A percentile compares a stretch with the other conserved stretches of the same genome.
phyloP scores from a whole-genome alignment of 1,284 basidiomycete genomes.

The Vanrija pseudolonga region DNA sequence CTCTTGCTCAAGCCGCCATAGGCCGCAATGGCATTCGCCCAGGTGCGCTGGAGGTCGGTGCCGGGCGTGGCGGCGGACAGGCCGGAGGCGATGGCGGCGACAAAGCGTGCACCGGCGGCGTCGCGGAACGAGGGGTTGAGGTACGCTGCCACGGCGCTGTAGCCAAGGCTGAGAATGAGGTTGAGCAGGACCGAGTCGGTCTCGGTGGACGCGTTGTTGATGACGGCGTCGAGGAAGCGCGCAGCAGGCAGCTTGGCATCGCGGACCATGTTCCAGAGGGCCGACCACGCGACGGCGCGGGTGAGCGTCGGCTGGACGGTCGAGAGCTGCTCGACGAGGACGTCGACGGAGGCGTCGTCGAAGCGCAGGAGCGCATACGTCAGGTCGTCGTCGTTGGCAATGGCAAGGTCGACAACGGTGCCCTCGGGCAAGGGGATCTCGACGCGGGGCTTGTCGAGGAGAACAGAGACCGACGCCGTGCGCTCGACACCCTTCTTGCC shows the following conservation, averaged over 20 bases:
- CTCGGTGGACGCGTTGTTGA: slow-evolving; percentile 1
- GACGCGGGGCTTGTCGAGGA: slow-evolving; percentile 5
- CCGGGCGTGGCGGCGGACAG: not conserved
- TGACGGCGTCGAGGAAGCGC: slow-evolving; percentile 1
- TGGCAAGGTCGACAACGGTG: slow-evolving; percentile 1
- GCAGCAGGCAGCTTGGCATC: slow-evolving; percentile 5
- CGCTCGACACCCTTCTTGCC: not conserved
- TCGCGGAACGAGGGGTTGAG: not conserved
- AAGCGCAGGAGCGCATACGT: slow-evolving; percentile 9
- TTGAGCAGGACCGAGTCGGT: slow-evolving; percentile 3
- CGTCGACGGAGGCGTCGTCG: slow-evolving; percentile 4
- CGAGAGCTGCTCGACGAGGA: slow-evolving; percentile 3
- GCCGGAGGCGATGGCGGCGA: not conserved
- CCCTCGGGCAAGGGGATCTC: slow-evolving; percentile 2
- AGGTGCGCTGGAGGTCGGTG: slow-evolving; percentile 8
- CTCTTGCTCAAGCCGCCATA: not conserved
- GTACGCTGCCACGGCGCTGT: not conserved
- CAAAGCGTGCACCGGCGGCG: not conserved
- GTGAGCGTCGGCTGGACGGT: slow-evolving; percentile 4
- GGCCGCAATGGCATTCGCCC: not conserved
- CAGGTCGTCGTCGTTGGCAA: slow-evolving; percentile 14
- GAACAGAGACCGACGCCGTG: slow-evolving; percentile 4
- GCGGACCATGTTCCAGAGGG: slow-evolving; percentile 9
- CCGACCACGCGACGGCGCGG: slow-evolving; percentile 11
- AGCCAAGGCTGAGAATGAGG: not conserved